Conservation (phyloP, 495 filamentous ascomycete species). For the Hapsidospora chrysogenum region DNA sequence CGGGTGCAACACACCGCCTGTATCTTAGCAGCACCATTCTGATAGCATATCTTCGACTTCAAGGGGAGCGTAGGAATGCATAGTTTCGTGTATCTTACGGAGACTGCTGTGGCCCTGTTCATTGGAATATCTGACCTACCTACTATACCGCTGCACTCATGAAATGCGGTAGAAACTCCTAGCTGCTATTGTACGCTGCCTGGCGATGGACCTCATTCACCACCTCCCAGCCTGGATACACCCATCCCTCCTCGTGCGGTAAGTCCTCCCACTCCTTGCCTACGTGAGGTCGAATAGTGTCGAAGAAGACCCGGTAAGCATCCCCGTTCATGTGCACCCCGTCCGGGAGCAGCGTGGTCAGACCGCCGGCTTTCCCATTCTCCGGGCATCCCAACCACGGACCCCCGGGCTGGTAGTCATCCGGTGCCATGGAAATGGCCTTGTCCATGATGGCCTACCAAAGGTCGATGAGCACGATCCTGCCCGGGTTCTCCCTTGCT, state of each 20-base stretch:
- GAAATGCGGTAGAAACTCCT: too few relatives aligned
- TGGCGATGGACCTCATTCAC: slow-evolving; percentile 6
- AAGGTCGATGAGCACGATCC: slow-evolving; percentile 57
- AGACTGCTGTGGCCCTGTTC: too few relatives aligned
- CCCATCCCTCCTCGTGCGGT: slow-evolving; percentile 11
- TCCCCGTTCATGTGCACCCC: slow-evolving; percentile 36
- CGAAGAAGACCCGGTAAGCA: slow-evolving; percentile 30
- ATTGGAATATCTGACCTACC: too few relatives aligned
- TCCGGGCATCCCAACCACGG: slow-evolving; percentile 22
- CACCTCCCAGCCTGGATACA: slow-evolving; percentile 27
- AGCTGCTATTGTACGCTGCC: too few relatives aligned
- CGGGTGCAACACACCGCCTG: too few relatives aligned
- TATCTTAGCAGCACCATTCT: too few relatives aligned
- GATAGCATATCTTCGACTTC: too few relatives aligned
- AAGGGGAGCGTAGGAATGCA: too few relatives aligned
- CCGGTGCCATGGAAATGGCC: slow-evolving; percentile 25
- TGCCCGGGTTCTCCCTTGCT: slow-evolving; percentile 35
- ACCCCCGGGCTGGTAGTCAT: slow-evolving; percentile 17
- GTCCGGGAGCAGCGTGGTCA: slow-evolving; percentile 32
- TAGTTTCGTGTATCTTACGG: too few relatives aligned
- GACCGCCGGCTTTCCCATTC: slow-evolving; percentile 21
- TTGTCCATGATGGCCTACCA: slow-evolving; percentile 54
- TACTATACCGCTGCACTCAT: too few relatives aligned
- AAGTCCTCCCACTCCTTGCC: slow-evolving; percentile 18
- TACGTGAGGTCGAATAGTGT: slow-evolving; percentile 23